A percentile compares a stretch with the other conserved stretches of the same genome.
Evolutionary conservation across 495 filamentous ascomycete species (phyloP).

Genomic region (Penicillium pulvis): DNA sequence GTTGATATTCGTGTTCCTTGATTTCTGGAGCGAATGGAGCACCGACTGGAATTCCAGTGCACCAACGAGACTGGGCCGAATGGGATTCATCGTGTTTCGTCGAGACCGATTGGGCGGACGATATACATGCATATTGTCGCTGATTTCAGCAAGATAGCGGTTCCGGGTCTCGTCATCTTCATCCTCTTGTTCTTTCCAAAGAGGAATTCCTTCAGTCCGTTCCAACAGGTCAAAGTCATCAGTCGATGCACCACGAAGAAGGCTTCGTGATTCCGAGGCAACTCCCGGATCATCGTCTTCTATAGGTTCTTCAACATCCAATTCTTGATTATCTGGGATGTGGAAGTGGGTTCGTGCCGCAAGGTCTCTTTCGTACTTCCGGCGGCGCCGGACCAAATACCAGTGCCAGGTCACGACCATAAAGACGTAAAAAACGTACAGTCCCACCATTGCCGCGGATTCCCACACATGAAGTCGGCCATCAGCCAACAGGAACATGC

Average conservation of each 20-base stretch:
- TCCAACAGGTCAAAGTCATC: slow-evolving; percentile 79
- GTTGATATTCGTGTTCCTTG: slow-evolving; percentile 66
- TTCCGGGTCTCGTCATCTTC: slow-evolving; percentile 73
- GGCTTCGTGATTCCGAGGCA: slow-evolving; percentile 53
- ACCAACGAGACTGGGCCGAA: slow-evolving; percentile 90
- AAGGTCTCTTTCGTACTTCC: slow-evolving; percentile 61
- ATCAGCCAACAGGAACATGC: slow-evolving; percentile 84
- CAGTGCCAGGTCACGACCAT: slow-evolving; percentile 94
- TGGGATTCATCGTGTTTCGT: slow-evolving; percentile 76
- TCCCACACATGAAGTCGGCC: slow-evolving; percentile 87
- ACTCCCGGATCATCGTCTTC: slow-evolving; percentile 73
- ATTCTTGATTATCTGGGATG: slow-evolving; percentile 66
- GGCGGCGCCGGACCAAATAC: slow-evolving; percentile 64
- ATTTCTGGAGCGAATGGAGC: slow-evolving; percentile 76
- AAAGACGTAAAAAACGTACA: slow-evolving; percentile 88
- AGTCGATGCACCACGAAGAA: slow-evolving; percentile 50
- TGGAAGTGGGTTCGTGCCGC: slow-evolving; percentile 74
- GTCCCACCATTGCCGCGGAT: slow-evolving; percentile 83
- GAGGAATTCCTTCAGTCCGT: slow-evolving; percentile 48
- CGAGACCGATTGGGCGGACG: slow-evolving; percentile 64
- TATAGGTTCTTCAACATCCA: slow-evolving; percentile 65
- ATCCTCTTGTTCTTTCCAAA: slow-evolving; percentile 51
- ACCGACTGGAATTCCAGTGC: slow-evolving; percentile 93
- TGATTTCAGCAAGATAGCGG: slow-evolving; percentile 77
- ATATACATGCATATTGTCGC: slow-evolving; percentile 88